Evolutionary conservation across 768 basidiomycete species (phyloP), one percentile per base, ranked within the genome.

Genomic region (Amylocystis lapponica): DNA sequence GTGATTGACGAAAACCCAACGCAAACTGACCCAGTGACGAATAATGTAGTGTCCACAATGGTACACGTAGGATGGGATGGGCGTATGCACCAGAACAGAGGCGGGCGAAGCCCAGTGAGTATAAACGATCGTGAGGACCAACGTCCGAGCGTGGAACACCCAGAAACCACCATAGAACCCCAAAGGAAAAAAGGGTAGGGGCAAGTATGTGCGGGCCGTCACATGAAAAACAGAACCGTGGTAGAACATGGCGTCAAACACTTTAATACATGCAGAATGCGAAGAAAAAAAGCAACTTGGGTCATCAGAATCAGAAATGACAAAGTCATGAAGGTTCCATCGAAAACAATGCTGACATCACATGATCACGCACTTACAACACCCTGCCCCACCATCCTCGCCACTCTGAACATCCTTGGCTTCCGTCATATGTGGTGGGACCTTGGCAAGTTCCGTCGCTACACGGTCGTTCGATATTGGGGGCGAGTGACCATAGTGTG

Each of bases 311-410:
- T 14, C 8, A 12, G 19, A 22, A 41, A 8, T 20, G 39, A 17
- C 12, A 39, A 13, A 16, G 10, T 17, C 27, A 41, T n/a, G n/a
- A n/a, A n/a, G n/a, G n/a, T n/a, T n/a, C n/a, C n/a, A n/a, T n/a
- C n/a, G n/a, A n/a, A n/a, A n/a, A n/a, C 12, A 45, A 37, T 36
- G 16, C n/a, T 16, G 8, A 33, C 39, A 63, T 87, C 78, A 90
- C 87, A 90, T 90, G 61, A 90, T 74, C 53, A 86, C 66, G 65
- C 87, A 90, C 65, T 82, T 85, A 71, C 87, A 90, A 58, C 87
- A 89, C 29, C 83, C 80, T 23, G 69, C 75, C 25, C 62, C 68
- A 2, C 55, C 59, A 12, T 72, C 74, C 6, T 81, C 76, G 26
- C 79, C 75, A 10, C 66, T 65, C 29, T 57, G 50, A 9, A 39